Evolutionary conservation across 2,329 filamentous ascomycete species (phyloP).

Genomic region (Tolypocladium tundrense): DNA sequence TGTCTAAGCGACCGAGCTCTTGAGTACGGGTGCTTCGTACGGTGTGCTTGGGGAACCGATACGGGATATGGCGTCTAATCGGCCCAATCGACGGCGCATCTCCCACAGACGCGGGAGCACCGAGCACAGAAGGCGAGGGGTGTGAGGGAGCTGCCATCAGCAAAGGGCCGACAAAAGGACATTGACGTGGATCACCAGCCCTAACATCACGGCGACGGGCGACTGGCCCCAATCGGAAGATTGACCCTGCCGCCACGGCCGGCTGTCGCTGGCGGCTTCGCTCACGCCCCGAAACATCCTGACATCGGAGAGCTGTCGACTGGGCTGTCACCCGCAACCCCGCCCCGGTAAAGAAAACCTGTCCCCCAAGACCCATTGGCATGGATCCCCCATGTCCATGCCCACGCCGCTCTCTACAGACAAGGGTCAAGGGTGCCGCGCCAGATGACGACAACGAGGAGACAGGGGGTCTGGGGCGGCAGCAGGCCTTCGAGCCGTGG

Average conservation of each 20-base stretch:
- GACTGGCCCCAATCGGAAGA: conserved; percentile 19
- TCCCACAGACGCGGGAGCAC: not conserved
- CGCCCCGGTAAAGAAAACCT: not conserved
- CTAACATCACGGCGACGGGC: conserved; percentile 12
- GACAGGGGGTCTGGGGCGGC: not conserved
- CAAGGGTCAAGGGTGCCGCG: not conserved
- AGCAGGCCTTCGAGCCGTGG: not conserved
- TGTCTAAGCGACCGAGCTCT: too few species aligned
- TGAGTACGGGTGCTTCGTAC: not conserved
- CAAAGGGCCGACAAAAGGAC: conserved; percentile 15
- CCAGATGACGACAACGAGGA: not conserved
- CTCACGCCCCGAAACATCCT: not conserved
- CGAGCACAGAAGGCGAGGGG: not conserved
- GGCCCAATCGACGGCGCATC: conserved; percentile 14
- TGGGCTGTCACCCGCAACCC: not conserved
- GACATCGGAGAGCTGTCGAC: not conserved
- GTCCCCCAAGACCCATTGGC: not conserved
- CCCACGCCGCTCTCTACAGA: not conserved
- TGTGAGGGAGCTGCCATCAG: not conserved
- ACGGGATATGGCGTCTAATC: conserved; percentile 17
- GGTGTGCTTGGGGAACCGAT: not conserved
- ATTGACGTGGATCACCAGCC: conserved; percentile 19
- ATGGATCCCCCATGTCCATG: not conserved
- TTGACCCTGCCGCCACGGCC: conserved; percentile 9
- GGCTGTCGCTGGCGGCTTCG: not conserved